Evolutionary conservation across 495 filamentous ascomycete genomes (phyloP), one percentile per base, ranked within the genome.

Genomic region (Trypethelium eluteriae): DNA sequence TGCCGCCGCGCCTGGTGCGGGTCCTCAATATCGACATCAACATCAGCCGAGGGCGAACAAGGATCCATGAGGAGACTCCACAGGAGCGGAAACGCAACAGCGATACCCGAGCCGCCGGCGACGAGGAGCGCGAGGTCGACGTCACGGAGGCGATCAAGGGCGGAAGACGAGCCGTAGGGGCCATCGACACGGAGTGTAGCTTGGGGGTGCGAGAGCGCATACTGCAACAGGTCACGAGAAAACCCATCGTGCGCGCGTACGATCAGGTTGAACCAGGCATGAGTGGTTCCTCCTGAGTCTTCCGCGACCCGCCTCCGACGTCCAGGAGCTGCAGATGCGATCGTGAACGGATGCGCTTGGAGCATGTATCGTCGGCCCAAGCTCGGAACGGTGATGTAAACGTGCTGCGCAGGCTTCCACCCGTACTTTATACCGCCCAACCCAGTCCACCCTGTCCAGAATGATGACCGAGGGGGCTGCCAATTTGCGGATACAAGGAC

Each of bases 101-200:
- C 85, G 44, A 88, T 84, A n/a, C 85, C 86, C 16, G 81, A 83
- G 11, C 86, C 85, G 5, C 86, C 84, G 4, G 84, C 83, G n/a
- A 88, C 76, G 14, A 88, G 66, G 16, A 88, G 66, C 3, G 79
- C 76, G 36, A 77, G 73, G 41, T 79, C 70, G 66, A 76, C 75
- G n/a, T 74, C 70, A 25, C 71, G 72, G 1, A 85, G 71, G 70
- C 81, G 71, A 25, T 78, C 68, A 50, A 74, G 72, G 10, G 80
- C 79, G 44, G 78, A 77, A 62, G 61, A 76, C 38, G 81, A 83
- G 46, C 86, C 85, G 66, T 88, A 87, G 0, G 86, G 84, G 0
- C 85, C 84, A 67, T 88, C 84, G 11, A 82, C 68, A 41, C 79
- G 74, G 44, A 84, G 64, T 38, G 12, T 62, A 3, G 64, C 71